Conservation (phyloP, 164 flowering plant species). For the Kingdonia uniflora region DNA sequence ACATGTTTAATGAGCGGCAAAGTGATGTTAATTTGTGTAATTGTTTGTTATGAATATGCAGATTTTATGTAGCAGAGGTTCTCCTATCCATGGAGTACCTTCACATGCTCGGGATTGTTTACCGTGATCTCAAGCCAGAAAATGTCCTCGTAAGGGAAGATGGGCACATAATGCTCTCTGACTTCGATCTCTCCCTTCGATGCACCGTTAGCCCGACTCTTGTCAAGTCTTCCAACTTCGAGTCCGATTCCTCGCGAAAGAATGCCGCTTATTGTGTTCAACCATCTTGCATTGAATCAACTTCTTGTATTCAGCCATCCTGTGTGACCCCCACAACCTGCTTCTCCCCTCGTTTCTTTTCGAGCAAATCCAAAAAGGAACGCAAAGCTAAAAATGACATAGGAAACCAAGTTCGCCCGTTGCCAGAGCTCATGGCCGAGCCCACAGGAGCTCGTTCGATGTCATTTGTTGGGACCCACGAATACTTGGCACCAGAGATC, state of each 20-base stretch:
- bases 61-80: conserved; percentile 85
- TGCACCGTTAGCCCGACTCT: conserved; percentile 80
- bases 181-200: conserved; percentile 84
- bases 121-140: conserved; percentile 91
- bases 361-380: conserved; percentile 70
- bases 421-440: conserved; percentile 87
- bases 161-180: conserved; percentile 92
- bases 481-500: conserved; percentile 85
- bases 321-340: conserved; percentile 78
- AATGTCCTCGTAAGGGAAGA: conserved; percentile 92
- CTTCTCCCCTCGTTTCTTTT: conserved; percentile 68
- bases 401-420: conserved; percentile 71
- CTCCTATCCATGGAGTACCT: conserved; percentile 78
- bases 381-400: conserved; percentile 48
- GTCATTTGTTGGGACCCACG: conserved; percentile 95
- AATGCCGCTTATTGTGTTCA: conserved; percentile 62
- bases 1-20: too few relatives aligned
- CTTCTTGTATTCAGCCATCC: conserved; percentile 78
- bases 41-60: too few relatives aligned
- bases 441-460: conserved; percentile 84
- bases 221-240: conserved; percentile 44
- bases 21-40: not conserved
- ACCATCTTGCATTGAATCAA: conserved; percentile 58
- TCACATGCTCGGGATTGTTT: conserved; percentile 88
- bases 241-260: conserved; percentile 47